These are phyloP conservation scores for Macaranga tanarius DNA, from an alignment of 441 rosid species.

Conservation along the genomic window DNA sequence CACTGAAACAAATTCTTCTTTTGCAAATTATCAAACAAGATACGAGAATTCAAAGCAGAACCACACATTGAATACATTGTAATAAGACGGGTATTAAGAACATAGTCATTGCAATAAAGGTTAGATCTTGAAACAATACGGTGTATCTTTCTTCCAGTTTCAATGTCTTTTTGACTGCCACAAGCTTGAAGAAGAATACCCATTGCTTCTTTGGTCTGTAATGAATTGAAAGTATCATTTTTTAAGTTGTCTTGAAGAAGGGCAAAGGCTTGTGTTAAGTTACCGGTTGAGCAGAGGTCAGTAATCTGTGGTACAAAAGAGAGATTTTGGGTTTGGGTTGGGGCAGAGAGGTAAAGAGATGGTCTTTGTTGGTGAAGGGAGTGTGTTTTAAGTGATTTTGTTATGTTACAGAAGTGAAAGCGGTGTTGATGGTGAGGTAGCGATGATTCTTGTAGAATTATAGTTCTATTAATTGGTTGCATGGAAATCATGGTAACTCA, in stretches of 20 bases:
- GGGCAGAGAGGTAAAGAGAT: conserved; percentile 24
- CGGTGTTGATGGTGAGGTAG: background rate
- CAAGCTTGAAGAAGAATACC: conserved; percentile 56
- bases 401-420: background rate
- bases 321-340: conserved; percentile 24
- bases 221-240: conserved; percentile 26
- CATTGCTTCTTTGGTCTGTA: conserved; percentile 44
- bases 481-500: background rate
- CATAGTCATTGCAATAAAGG: conserved; percentile 41
- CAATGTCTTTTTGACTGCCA: conserved; percentile 43
- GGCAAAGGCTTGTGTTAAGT: conserved; percentile 40
- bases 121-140: conserved; percentile 40
- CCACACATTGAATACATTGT: conserved; percentile 63
- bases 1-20: conserved; percentile 60
- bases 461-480: background rate
- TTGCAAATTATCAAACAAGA: conserved; percentile 40
- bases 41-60: conserved; percentile 46
- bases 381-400: background rate
- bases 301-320: conserved; percentile 36
- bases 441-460: background rate
- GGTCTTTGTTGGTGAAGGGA: conserved; percentile 15
- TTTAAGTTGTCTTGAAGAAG: conserved; percentile 25
- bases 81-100: conserved; percentile 54
- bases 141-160: conserved; percentile 47
- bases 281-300: conserved; percentile 38